Conservation (phyloP, 495 filamentous ascomycete species). For the Thermothielavioides terrestris region DNA sequence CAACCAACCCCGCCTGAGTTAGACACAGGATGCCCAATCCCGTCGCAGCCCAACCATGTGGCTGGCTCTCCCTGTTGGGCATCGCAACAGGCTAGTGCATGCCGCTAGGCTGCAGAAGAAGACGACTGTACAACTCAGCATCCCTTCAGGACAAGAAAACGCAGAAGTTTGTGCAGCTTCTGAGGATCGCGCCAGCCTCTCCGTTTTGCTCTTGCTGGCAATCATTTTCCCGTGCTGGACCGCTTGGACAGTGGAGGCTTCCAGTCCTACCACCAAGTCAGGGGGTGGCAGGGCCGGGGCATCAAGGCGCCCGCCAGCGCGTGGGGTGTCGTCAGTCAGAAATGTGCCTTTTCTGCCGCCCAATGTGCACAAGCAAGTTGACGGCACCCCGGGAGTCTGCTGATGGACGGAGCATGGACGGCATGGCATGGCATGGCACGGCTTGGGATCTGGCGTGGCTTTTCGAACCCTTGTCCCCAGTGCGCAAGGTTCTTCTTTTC, state of each 20-base stretch:
- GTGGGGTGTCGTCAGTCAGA: neutral
- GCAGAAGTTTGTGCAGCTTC: constrained; percentile 1
- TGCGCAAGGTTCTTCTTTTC: constrained; percentile 14
- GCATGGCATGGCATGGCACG: too few species aligned
- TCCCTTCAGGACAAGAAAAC: constrained; percentile 12
- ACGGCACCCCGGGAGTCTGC: neutral
- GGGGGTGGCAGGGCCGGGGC: neutral
- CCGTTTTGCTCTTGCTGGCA: constrained; percentile 1
- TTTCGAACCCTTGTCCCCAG: neutral
- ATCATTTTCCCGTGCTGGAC: neutral
- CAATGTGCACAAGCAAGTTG: constrained; percentile 3
- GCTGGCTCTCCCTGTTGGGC: constrained; percentile 35
- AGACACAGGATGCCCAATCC: constrained; percentile 23
- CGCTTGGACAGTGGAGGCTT: neutral
- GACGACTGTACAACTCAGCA: constrained; percentile 43
- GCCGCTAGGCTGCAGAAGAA: constrained; percentile 34
- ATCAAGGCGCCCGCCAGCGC: constrained; percentile 2
- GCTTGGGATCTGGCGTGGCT: constrained; percentile 10
- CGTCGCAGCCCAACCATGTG: constrained; percentile 29
- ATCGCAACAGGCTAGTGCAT: constrained; percentile 32
- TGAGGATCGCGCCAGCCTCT: too few species aligned
- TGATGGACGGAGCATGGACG: too few species aligned
- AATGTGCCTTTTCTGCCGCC: neutral
- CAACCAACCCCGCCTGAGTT: constrained; percentile 2
- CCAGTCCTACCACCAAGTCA: neutral